These are phyloP conservation scores for Entelexis sorbosivorans DNA, from an alignment of 1,139 yeast species.

Conservation along the genomic window DNA sequence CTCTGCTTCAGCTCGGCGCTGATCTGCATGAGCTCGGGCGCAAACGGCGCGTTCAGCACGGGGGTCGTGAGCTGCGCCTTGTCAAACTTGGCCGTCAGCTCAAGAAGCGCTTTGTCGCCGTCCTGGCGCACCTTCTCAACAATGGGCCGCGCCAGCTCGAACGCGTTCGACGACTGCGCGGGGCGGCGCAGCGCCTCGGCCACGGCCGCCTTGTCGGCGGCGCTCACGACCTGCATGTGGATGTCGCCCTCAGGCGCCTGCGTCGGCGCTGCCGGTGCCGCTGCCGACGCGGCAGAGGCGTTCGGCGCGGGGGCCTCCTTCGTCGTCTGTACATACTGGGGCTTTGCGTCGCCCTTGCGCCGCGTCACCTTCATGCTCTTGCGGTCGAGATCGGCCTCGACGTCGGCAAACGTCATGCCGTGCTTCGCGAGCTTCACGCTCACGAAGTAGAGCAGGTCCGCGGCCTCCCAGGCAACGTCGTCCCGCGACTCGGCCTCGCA, in stretches of 20 bases:
- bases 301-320: background rate
- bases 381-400: slow-evolving; percentile 72
- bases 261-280: background rate
- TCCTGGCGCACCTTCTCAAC: slow-evolving; percentile 60
- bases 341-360: slow-evolving; percentile 93
- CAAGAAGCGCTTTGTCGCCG: slow-evolving; percentile 81
- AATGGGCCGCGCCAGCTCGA: slow-evolving; percentile 71
- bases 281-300: too few relatives aligned
- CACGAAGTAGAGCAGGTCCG: slow-evolving; percentile 86
- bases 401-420: slow-evolving; percentile 69
- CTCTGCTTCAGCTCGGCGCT: slow-evolving; percentile 71
- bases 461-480: slow-evolving; percentile 95
- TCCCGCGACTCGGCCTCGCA: slow-evolving; percentile 61
- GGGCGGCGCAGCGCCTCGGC: slow-evolving; percentile 34
- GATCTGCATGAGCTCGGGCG: slow-evolving; percentile 60
- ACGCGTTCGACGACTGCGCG: slow-evolving; percentile 25
- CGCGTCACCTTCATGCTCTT: slow-evolving; percentile 81
- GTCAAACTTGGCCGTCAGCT: slow-evolving; percentile 81
- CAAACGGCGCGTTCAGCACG: slow-evolving; percentile 77
- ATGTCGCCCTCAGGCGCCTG: slow-evolving; percentile 35
- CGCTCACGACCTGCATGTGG: slow-evolving; percentile 51
- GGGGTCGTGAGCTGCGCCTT: slow-evolving; percentile 65
- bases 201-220: slow-evolving; percentile 36
- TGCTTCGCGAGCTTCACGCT: slow-evolving; percentile 73
- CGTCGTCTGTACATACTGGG: slow-evolving; percentile 40